phyloP scores from a whole-genome alignment of 164 flowering plant genomes.

The Magnolia officinalis region DNA sequence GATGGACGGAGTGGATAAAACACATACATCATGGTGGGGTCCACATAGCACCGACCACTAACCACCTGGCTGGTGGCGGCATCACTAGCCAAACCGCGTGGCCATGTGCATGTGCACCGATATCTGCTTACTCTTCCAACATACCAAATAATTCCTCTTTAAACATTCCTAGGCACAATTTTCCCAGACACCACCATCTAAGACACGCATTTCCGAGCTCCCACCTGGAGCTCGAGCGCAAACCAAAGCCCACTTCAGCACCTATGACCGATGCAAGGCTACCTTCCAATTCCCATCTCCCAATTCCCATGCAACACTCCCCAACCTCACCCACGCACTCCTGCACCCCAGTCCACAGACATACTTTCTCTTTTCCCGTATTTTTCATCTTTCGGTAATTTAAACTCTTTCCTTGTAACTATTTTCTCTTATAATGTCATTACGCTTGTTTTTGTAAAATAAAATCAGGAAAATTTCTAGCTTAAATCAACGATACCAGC shows the following conservation, averaged over 20 bases:
- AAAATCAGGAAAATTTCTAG: too few species aligned
- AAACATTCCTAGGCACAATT: background rate
- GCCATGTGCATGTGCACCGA: background rate
- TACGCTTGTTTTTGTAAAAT: too few species aligned
- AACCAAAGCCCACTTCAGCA: background rate
- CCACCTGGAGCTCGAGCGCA: background rate
- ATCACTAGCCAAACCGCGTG: too few species aligned
- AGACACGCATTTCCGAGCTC: background rate
- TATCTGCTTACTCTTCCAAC: background rate
- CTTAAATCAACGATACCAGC: too few species aligned
- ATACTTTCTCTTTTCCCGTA: slow-evolving; percentile 42
- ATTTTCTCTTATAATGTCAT: background rate
- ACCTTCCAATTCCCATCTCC: slow-evolving; percentile 3
- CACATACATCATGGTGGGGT: too few species aligned
- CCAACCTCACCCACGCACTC: slow-evolving; percentile 19
- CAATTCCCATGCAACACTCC: slow-evolving; percentile 4
- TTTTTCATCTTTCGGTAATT: slow-evolving; percentile 18
- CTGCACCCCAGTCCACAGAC: slow-evolving; percentile 58
- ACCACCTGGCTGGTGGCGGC: too few species aligned
- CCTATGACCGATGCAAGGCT: slow-evolving; percentile 6
- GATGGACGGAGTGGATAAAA: too few species aligned
- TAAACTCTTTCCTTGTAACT: background rate
- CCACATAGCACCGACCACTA: too few species aligned
- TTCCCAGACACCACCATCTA: background rate
- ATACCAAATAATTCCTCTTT: background rate